Evolutionary conservation across 768 basidiomycete species (phyloP).

Genomic region (Termitomyces sp.): DNA sequence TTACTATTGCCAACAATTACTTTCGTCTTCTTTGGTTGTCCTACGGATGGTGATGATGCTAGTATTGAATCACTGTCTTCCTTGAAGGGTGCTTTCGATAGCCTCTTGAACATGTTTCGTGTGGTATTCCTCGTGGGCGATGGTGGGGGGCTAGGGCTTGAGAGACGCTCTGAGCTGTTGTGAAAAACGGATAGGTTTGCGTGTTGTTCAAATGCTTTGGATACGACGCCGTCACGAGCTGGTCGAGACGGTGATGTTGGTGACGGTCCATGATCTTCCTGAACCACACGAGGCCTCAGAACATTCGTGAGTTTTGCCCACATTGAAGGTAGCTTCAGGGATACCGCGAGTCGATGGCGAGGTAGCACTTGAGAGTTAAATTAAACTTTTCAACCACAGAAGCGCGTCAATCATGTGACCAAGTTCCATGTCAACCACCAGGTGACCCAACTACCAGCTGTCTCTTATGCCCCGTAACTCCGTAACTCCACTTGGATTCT

Average conservation of each 20-base stretch:
- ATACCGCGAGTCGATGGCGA: neutral
- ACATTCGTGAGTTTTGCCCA: slow-evolving; percentile 60
- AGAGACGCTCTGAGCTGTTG: slow-evolving; percentile 22
- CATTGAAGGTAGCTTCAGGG: slow-evolving; percentile 27
- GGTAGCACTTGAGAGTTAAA: slow-evolving; percentile 3
- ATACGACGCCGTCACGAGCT: slow-evolving; percentile 36
- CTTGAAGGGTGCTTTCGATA: slow-evolving; percentile 34
- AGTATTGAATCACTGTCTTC: slow-evolving; percentile 32
- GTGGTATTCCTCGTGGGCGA: slow-evolving; percentile 46
- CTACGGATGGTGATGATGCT: slow-evolving; percentile 30
- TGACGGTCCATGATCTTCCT: slow-evolving; percentile 17
- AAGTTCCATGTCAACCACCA: slow-evolving; percentile 5
- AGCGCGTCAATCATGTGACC: slow-evolving; percentile 19
- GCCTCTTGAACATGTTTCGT: slow-evolving; percentile 48
- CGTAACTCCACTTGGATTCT: too few species aligned
- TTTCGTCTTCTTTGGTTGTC: slow-evolving; percentile 50
- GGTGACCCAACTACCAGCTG: too few species aligned
- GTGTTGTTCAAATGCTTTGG: slow-evolving; percentile 52
- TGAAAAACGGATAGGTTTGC: slow-evolving; percentile 58
- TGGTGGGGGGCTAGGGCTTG: slow-evolving; percentile 33
- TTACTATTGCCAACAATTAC: slow-evolving; percentile 27
- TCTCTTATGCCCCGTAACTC: too few species aligned
- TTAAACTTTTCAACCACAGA: slow-evolving; percentile 11
- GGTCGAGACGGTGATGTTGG: slow-evolving; percentile 14
- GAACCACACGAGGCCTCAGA: slow-evolving; percentile 36